Conservation (phyloP, 257 asterid species). For the Ilex aquifolium region DNA sequence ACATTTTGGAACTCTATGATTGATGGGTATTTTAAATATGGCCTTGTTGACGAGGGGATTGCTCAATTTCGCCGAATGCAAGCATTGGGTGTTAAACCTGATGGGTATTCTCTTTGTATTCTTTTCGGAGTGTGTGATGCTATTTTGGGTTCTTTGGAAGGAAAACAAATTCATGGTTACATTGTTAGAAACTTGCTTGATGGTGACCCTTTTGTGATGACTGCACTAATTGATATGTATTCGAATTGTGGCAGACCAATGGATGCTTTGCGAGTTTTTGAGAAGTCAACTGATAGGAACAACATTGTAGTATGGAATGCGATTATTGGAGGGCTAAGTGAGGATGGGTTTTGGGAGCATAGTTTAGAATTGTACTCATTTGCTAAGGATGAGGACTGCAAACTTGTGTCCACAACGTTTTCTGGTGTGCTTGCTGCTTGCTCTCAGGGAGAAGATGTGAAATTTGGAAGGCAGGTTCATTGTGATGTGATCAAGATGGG, state of each 20-base stretch:
- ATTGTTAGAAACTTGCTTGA: slow-evolving; percentile 38
- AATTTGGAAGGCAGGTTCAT: slow-evolving; percentile 60
- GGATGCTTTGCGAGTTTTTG: slow-evolving; percentile 66
- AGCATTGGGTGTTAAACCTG: slow-evolving; percentile 49
- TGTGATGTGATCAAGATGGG: slow-evolving; percentile 64
- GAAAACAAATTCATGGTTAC: slow-evolving; percentile 64
- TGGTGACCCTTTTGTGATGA: slow-evolving; percentile 54
- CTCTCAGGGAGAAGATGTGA: slow-evolving; percentile 43
- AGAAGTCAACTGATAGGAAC: slow-evolving; percentile 29
- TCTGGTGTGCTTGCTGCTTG: slow-evolving; percentile 56
- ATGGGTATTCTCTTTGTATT: slow-evolving; percentile 72
- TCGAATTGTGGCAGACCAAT: slow-evolving; percentile 34
- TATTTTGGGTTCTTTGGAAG: slow-evolving; percentile 20
- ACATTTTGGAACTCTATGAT: slow-evolving; percentile 81
- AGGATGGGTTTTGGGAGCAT: slow-evolving; percentile 55
- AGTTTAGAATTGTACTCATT: slow-evolving; percentile 43
- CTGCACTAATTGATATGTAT: slow-evolving; percentile 70
- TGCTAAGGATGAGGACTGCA: slow-evolving; percentile 42
- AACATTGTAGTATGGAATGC: slow-evolving; percentile 62
- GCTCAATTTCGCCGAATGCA: slow-evolving; percentile 53
- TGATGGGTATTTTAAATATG: slow-evolving; percentile 54
- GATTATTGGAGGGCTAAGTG: slow-evolving; percentile 61
- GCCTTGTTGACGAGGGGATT: slow-evolving; percentile 35
- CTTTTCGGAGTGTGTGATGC: slow-evolving; percentile 46
- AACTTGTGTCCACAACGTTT: slow-evolving; percentile 53